Percentiles rank a stretch among this genome's conserved stretches.
phyloP scores from a whole-genome alignment of 2,329 filamentous ascomycete species.

The Scedosporium dehoogii region DNA sequence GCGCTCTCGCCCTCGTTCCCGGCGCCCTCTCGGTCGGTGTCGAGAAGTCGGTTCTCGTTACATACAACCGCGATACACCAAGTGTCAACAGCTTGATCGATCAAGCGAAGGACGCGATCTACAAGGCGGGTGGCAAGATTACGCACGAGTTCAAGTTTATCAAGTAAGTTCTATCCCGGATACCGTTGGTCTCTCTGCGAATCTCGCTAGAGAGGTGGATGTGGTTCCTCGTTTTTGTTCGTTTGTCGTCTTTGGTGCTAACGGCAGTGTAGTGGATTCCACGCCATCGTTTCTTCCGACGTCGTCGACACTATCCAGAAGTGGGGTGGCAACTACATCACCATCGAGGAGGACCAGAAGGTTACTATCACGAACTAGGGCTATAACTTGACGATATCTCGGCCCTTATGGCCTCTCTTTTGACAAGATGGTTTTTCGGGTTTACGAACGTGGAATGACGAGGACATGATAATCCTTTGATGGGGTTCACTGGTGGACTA shows the following conservation, averaged over 20 bases:
- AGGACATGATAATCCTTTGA: neutral
- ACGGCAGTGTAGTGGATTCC: slow-evolving; percentile 55
- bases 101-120: slow-evolving; percentile 61
- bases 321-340: slow-evolving; percentile 38
- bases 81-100: slow-evolving; percentile 55
- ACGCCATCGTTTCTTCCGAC: slow-evolving; percentile 61
- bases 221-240: neutral
- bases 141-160: slow-evolving; percentile 66
- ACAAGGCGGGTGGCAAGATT: slow-evolving; percentile 61
- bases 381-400: slow-evolving; percentile 13
- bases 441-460: neutral
- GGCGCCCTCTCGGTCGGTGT: slow-evolving; percentile 52
- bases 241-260: slow-evolving; percentile 11
- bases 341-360: slow-evolving; percentile 68
- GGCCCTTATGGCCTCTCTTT: neutral
- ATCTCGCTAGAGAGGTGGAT: slow-evolving; percentile 2
- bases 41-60: slow-evolving; percentile 68
- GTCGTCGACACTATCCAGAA: slow-evolving; percentile 58
- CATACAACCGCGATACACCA: slow-evolving; percentile 60
- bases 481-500: neutral
- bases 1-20: slow-evolving; percentile 47
- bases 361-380: slow-evolving; percentile 34
- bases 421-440: neutral
- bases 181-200: neutral
- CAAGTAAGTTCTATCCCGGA: slow-evolving; percentile 40